Evolutionary conservation across 805 yeast genomes (phyloP).

Genomic region (Candida gorgasii): DNA sequence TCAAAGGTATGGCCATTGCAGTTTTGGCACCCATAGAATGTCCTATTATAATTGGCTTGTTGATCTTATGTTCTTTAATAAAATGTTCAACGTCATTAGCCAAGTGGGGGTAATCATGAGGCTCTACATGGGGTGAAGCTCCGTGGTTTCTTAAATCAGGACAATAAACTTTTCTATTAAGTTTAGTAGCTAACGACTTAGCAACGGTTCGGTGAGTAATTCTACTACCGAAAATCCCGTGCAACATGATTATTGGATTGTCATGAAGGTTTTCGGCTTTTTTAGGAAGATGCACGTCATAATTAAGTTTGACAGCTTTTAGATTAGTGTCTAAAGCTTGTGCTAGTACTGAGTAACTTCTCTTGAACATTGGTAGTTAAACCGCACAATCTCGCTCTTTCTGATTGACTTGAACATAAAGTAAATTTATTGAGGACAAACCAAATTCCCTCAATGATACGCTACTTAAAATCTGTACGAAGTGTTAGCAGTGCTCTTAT

Average conservation of each 20-base stretch:
- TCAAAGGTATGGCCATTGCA: constrained; percentile 81
- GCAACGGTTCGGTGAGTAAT: constrained; percentile 83
- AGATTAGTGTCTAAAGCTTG: constrained; percentile 35
- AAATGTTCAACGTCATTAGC: constrained; percentile 85
- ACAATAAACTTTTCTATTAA: constrained; percentile 62
- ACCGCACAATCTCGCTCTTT: not conserved
- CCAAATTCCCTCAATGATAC: too few relatives aligned
- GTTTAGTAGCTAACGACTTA: constrained; percentile 46
- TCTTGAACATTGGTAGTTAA: constrained; percentile 13
- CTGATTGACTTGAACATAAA: too few relatives aligned
- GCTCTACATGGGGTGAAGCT: constrained; percentile 71
- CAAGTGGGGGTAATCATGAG: constrained; percentile 78
- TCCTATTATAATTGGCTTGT: constrained; percentile 66
- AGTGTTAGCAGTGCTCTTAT: too few relatives aligned
- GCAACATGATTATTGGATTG: constrained; percentile 75
- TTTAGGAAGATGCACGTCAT: constrained; percentile 46
- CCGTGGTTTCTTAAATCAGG: constrained; percentile 91
- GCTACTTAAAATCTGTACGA: too few relatives aligned
- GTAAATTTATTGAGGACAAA: too few relatives aligned
- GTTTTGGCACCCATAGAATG: constrained; percentile 95
- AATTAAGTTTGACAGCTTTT: constrained; percentile 55
- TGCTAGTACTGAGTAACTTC: constrained; percentile 20
- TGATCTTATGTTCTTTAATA: constrained; percentile 34
- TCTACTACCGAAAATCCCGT: constrained; percentile 87
- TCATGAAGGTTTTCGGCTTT: constrained; percentile 19